phyloP scores from a whole-genome alignment of 164 flowering plant species.

The Nelumbo lutea region DNA sequence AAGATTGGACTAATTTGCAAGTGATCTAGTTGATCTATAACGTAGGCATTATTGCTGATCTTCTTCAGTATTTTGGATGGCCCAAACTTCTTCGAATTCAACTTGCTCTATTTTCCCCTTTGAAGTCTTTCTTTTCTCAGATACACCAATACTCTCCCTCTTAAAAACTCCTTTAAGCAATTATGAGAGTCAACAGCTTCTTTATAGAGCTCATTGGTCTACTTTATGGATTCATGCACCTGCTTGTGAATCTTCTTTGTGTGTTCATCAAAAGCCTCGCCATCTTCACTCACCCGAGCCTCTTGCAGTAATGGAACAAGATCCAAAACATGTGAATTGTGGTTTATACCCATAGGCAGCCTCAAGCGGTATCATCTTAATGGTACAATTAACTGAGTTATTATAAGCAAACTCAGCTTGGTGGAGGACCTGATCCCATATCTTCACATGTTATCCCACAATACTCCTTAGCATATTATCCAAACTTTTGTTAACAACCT shows the following conservation, averaged over 20 bases:
- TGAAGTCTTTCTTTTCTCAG: neutral
- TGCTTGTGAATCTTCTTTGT: neutral
- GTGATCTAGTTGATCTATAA: too few relatives aligned
- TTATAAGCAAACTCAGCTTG: neutral
- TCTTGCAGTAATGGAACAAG: neutral
- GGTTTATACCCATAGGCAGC: too few relatives aligned
- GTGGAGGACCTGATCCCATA: neutral
- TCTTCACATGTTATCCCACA: neutral
- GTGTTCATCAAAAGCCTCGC: neutral
- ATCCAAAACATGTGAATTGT: neutral
- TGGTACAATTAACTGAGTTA: neutral
- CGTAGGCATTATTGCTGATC: too few relatives aligned
- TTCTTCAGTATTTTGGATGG: neutral
- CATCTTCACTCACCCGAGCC: neutral
- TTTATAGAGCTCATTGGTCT: neutral
- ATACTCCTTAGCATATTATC: neutral
- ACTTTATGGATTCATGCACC: neutral
- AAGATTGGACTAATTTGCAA: too few relatives aligned
- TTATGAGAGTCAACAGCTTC: neutral
- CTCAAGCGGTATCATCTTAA: too few relatives aligned
- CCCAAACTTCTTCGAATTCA: neutral
- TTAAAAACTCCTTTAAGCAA: neutral
- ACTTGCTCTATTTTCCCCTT: neutral
- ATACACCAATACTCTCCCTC: neutral
- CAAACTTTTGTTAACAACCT: neutral